Percentiles rank a stretch among this genome's conserved stretches.
These are phyloP conservation scores for Bjerkandera adusta DNA, from an alignment of 1,284 basidiomycete genomes.

Conservation along the genomic window DNA sequence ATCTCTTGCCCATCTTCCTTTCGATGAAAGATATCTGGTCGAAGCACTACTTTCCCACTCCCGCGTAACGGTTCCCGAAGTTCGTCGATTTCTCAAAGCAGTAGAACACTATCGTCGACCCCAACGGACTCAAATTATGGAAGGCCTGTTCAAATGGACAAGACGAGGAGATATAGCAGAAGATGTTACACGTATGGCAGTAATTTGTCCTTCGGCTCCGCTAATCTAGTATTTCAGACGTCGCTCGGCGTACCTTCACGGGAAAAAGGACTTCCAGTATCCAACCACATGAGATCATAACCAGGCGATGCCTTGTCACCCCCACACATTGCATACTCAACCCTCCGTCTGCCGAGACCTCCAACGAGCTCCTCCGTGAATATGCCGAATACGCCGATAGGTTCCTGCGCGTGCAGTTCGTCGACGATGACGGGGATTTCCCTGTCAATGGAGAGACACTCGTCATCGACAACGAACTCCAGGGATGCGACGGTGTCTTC, in stretches of 20 bases:
- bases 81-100: not conserved
- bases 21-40: constrained; percentile 9
- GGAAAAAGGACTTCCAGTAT: not conserved
- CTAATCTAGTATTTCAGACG: constrained; percentile 3
- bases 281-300: not conserved
- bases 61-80: constrained; percentile 4
- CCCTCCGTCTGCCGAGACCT: constrained; percentile 12
- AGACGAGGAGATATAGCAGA: not conserved
- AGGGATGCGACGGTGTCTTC: constrained; percentile 14
- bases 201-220: not conserved
- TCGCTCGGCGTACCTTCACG: constrained; percentile 9
- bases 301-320: constrained; percentile 13
- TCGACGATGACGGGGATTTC: constrained; percentile 17
- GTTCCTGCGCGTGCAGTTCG: constrained; percentile 17
- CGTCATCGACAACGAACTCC: constrained; percentile 12
- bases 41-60: constrained; percentile 11
- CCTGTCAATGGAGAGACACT: constrained; percentile 16
- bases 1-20: not conserved
- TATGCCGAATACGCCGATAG: constrained; percentile 2
- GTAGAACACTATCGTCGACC: not conserved
- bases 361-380: constrained; percentile 11
- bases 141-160: constrained; percentile 14
- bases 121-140: constrained; percentile 1
- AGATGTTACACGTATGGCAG: constrained; percentile 4
- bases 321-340: constrained; percentile 11